Evolutionary conservation across 306 rosid species (phyloP).

Genomic region (Prunus kanzakura): DNA sequence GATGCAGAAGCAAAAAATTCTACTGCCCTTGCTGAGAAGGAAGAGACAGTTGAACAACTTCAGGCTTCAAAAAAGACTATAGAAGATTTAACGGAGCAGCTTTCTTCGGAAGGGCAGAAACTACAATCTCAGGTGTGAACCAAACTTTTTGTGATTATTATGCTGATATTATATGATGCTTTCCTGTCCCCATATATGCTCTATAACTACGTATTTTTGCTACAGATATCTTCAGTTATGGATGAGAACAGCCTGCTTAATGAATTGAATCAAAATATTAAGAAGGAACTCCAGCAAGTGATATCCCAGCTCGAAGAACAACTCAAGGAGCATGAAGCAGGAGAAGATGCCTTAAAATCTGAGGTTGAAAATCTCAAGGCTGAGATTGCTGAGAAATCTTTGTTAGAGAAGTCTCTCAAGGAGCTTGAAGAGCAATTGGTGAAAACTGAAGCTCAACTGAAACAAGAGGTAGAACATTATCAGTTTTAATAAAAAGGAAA

Average conservation of each 20-base stretch:
- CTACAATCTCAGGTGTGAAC: constrained; percentile 76
- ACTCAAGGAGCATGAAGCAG: constrained; percentile 58
- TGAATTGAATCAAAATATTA: constrained; percentile 61
- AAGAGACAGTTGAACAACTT: constrained; percentile 50
- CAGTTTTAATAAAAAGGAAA: constrained; percentile 4
- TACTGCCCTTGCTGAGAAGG: constrained; percentile 51
- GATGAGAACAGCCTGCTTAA: constrained; percentile 79
- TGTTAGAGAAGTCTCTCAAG: constrained; percentile 48
- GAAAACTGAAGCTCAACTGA: constrained; percentile 56
- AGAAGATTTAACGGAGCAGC: constrained; percentile 54
- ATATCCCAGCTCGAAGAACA: constrained; percentile 66
- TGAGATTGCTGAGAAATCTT: constrained; percentile 60
- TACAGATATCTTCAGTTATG: constrained; percentile 66
- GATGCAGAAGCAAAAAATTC: constrained; percentile 55
- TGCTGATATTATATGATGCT: not conserved
- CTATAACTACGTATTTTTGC: not conserved
- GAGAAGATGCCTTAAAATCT: constrained; percentile 51
- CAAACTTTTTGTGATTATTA: not conserved
- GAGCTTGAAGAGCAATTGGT: constrained; percentile 62
- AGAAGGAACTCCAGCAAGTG: constrained; percentile 64
- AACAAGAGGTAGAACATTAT: constrained; percentile 59
- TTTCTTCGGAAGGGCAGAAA: constrained; percentile 56
- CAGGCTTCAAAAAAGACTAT: constrained; percentile 39
- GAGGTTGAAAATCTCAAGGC: constrained; percentile 61
- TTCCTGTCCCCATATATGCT: not conserved